Conservation (phyloP, 73 alveolate genomes). For the Diophrys appendiculata region DNA sequence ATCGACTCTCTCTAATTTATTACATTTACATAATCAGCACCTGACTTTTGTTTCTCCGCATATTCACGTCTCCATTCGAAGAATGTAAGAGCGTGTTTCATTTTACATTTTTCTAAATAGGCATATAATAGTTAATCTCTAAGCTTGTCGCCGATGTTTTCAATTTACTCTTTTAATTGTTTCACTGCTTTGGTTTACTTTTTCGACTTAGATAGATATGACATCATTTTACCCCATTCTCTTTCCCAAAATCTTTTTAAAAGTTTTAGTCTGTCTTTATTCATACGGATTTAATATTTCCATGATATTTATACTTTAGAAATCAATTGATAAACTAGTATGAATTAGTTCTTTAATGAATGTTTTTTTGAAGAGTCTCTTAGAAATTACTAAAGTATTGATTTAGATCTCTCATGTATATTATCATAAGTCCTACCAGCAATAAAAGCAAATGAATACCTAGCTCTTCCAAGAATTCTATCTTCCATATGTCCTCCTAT, state of each 20-base stretch:
- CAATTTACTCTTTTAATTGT: neutral
- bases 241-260: neutral
- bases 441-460: neutral
- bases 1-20: too few relatives aligned
- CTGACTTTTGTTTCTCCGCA: neutral
- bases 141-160: neutral
- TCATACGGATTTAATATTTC: neutral
- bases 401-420: neutral
- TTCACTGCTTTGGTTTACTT: neutral
- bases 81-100: neutral
- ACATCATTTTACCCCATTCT: neutral
- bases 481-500: neutral
- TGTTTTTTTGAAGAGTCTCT: neutral
- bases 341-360: neutral
- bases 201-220: neutral
- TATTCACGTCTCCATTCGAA: neutral
- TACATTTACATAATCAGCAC: too few relatives aligned
- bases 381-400: too few relatives aligned
- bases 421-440: neutral
- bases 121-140: neutral
- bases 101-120: neutral
- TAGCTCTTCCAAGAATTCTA: neutral
- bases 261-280: neutral
- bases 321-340: neutral
- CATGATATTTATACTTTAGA: neutral